A percentile compares a stretch with the other conserved stretches of the same genome.
Conservation (phyloP, 306 rosid species). For the Vigna hirtella region DNA sequence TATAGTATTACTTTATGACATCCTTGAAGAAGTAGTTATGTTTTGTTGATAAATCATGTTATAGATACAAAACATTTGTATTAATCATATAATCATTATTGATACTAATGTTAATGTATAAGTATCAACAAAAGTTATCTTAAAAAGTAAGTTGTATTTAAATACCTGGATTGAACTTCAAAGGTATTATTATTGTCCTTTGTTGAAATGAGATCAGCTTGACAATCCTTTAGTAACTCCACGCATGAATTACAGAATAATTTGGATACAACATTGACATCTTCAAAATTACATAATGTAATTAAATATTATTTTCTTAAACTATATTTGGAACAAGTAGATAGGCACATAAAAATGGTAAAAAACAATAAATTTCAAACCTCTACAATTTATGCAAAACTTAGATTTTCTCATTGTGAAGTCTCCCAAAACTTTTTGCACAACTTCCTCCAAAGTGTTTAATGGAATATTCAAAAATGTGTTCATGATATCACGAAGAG, state of each 20-base stretch:
- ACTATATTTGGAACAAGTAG: background rate
- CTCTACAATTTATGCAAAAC: constrained; percentile 73
- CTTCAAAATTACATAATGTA: constrained; percentile 42
- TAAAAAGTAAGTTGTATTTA: background rate
- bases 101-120: background rate
- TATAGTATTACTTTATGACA: background rate
- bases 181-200: background rate
- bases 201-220: constrained; percentile 38
- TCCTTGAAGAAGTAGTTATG: no score
- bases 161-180: constrained; percentile 26
- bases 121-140: background rate
- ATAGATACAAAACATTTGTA: no score
- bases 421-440: constrained; percentile 53
- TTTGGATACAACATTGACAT: constrained; percentile 47
- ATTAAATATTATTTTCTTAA: background rate
- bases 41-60: no score
- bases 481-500: constrained; percentile 70
- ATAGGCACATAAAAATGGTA: background rate
- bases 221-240: constrained; percentile 36
- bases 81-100: no score
- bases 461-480: constrained; percentile 49
- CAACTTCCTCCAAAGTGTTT: constrained; percentile 57
- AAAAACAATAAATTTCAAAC: constrained; percentile 50
- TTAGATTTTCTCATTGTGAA: constrained; percentile 56
- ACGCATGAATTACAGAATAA: constrained; percentile 66